These are phyloP conservation scores for Huiozyma sinensis DNA, from an alignment of 805 yeast species.

Conservation along the genomic window DNA sequence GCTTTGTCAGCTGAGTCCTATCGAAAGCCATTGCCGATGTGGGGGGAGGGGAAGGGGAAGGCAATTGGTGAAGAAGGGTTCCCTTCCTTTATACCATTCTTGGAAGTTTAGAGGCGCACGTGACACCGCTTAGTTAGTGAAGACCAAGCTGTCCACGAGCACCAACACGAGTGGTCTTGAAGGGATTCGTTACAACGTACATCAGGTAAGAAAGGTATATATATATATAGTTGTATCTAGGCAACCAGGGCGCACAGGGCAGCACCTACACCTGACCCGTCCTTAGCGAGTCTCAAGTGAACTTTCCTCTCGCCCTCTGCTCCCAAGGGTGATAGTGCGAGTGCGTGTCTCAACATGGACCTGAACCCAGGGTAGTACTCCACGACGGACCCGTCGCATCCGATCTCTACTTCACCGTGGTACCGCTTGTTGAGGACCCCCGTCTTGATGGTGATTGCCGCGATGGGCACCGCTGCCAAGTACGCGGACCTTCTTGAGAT, in stretches of 20 bases:
- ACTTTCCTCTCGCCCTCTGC: conserved; percentile 64
- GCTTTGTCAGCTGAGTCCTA: conserved; percentile 33
- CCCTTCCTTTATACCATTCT: too few relatives aligned
- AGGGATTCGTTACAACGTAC: too few relatives aligned
- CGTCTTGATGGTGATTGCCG: conserved; percentile 65
- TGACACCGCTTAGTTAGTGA: too few relatives aligned
- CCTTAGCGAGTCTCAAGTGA: conserved; percentile 74
- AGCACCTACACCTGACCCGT: conserved; percentile 96
- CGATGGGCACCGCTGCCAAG: conserved; percentile 79
- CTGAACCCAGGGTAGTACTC: conserved; percentile 89
- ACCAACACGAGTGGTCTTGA: too few relatives aligned
- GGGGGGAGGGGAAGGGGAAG: too few relatives aligned
- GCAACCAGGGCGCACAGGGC: conserved; percentile 71
- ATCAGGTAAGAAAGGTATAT: background rate
- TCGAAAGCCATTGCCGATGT: conserved; percentile 7
- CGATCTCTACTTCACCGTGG: conserved; percentile 77
- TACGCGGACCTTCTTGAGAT: conserved; percentile 81
- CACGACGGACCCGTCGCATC: conserved; percentile 92
- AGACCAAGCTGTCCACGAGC: too few relatives aligned
- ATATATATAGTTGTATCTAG: conserved; percentile 1
- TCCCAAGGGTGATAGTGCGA: conserved; percentile 59
- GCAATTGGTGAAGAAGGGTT: too few relatives aligned
- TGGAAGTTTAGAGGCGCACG: too few relatives aligned
- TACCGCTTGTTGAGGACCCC: conserved; percentile 44
- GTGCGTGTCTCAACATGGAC: conserved; percentile 68